These are phyloP conservation scores for Rutstroemia sydowiana DNA, from an alignment of 2,329 filamentous ascomycete species.

Conservation along the genomic window DNA sequence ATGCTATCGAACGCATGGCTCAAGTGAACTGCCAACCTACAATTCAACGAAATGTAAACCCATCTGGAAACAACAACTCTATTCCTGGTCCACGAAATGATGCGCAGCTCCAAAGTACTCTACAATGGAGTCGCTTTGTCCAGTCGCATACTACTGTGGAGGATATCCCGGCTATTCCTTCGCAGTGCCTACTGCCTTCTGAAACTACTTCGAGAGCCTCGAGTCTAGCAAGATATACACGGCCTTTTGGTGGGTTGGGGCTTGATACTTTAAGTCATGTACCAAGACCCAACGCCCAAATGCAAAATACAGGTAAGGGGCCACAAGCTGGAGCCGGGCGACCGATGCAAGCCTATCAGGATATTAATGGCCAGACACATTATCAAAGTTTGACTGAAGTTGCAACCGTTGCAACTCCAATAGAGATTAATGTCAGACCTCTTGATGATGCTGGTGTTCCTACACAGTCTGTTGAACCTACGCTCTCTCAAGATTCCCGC, in stretches of 20 bases:
- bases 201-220: constrained; percentile 26
- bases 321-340: constrained; percentile 5
- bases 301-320: constrained; percentile 3
- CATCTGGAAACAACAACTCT: not conserved
- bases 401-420: too few species aligned
- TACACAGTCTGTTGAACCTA: constrained; percentile 3
- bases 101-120: constrained; percentile 21
- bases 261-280: constrained; percentile 24
- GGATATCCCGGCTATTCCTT: constrained; percentile 30
- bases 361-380: constrained; percentile 20
- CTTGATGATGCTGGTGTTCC: constrained; percentile 3
- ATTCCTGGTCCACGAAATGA: constrained; percentile 8
- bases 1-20: constrained; percentile 2
- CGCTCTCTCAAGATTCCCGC: not conserved
- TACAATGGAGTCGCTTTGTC: constrained; percentile 23
- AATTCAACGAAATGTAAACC: not conserved
- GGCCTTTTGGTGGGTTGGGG: constrained; percentile 25
- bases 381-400: constrained; percentile 27
- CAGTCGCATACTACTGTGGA: constrained; percentile 19
- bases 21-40: constrained; percentile 9
- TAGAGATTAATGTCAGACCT: too few species aligned
- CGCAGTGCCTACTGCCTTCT: constrained; percentile 30
- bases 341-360: constrained; percentile 23
- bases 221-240: constrained; percentile 21
- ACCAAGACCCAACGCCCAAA: constrained; percentile 13